A percentile compares a stretch with the other conserved stretches of the same genome.
These are phyloP conservation scores for Candida sakaeoensis DNA, from an alignment of 805 yeast species.

Conservation along the genomic window DNA sequence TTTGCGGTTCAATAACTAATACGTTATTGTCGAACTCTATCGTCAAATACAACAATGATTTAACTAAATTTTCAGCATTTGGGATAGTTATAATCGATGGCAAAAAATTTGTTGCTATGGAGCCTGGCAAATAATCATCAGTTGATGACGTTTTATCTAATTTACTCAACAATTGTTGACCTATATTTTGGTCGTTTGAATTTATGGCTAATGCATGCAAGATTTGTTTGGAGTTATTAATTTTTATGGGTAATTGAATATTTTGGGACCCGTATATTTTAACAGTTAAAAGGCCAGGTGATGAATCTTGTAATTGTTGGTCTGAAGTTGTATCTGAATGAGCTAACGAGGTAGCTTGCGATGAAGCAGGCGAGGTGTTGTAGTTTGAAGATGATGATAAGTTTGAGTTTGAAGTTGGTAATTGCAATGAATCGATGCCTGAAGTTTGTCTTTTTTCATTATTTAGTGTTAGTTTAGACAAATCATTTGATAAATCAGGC, in stretches of 20 bases:
- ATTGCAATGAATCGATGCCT: not conserved
- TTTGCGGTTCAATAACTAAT: constrained; percentile 79
- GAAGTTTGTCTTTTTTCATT: constrained; percentile 1
- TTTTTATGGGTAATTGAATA: constrained; percentile 65
- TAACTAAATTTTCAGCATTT: constrained; percentile 47
- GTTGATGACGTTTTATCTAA: constrained; percentile 14
- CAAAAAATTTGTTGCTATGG: constrained; percentile 34
- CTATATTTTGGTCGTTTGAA: constrained; percentile 28
- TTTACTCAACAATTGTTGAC: constrained; percentile 33
- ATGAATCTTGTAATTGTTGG: constrained; percentile 9
- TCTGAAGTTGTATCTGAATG: not conserved
- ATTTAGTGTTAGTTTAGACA: constrained; percentile 17
- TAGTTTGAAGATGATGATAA: not conserved
- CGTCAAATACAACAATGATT: constrained; percentile 76
- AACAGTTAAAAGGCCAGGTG: constrained; percentile 73
- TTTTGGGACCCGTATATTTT: constrained; percentile 70
- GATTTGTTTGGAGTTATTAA: constrained; percentile 60
- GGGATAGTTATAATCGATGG: constrained; percentile 58
- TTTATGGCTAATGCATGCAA: constrained; percentile 64
- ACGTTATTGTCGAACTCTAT: constrained; percentile 95
- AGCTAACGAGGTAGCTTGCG: constrained; percentile 1
- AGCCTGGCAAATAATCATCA: constrained; percentile 26
- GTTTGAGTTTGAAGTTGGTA: constrained; percentile 2
- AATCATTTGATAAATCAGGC: constrained; percentile 19
- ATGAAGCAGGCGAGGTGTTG: constrained; percentile 4